Percentiles rank a stretch among this genome's conserved stretches.
Evolutionary conservation across 192 early-diverging fungal species (phyloP).

Genomic region (Podila clonocystis): DNA sequence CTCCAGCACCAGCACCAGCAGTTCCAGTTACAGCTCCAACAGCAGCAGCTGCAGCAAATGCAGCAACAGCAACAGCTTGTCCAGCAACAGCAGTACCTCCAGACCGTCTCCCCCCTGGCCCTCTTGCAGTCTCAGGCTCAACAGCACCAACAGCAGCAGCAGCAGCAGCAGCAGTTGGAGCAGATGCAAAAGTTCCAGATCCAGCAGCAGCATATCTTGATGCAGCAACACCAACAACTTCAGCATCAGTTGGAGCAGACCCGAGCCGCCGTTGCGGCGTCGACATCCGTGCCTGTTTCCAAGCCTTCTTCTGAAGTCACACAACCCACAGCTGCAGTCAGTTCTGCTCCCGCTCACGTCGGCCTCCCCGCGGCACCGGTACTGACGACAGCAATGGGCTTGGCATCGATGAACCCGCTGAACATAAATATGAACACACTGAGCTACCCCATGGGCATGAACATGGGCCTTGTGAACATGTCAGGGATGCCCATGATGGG

Average conservation of each 20-base stretch:
- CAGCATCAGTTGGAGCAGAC: slow-evolving; percentile 41
- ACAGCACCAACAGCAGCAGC: slow-evolving; percentile 11
- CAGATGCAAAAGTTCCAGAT: slow-evolving; percentile 29
- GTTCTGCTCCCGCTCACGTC: slow-evolving; percentile 4
- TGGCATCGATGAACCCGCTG: slow-evolving; percentile 13
- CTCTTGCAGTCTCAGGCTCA: slow-evolving; percentile 13
- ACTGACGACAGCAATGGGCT: slow-evolving; percentile 22
- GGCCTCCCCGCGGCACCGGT: slow-evolving; percentile 23
- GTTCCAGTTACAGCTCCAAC: slow-evolving; percentile 27
- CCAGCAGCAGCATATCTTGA: slow-evolving; percentile 25
- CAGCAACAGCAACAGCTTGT: slow-evolving; percentile 14
- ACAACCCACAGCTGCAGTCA: background rate
- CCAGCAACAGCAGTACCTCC: slow-evolving; percentile 4
- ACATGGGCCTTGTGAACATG: background rate
- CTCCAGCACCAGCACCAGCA: slow-evolving; percentile 36
- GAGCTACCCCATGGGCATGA: slow-evolving; percentile 1
- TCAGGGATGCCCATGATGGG: background rate
- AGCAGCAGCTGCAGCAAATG: slow-evolving; percentile 32
- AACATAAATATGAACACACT: slow-evolving; percentile 7
- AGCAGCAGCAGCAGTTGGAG: slow-evolving; percentile 15
- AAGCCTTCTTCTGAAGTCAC: background rate
- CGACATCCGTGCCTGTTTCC: background rate
- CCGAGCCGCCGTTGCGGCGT: slow-evolving; percentile 6
- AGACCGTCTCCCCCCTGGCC: slow-evolving; percentile 6
- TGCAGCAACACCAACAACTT: slow-evolving; percentile 35